phyloP scores from a whole-genome alignment of 2,329 filamentous ascomycete species.

The Fulvia fulva region DNA sequence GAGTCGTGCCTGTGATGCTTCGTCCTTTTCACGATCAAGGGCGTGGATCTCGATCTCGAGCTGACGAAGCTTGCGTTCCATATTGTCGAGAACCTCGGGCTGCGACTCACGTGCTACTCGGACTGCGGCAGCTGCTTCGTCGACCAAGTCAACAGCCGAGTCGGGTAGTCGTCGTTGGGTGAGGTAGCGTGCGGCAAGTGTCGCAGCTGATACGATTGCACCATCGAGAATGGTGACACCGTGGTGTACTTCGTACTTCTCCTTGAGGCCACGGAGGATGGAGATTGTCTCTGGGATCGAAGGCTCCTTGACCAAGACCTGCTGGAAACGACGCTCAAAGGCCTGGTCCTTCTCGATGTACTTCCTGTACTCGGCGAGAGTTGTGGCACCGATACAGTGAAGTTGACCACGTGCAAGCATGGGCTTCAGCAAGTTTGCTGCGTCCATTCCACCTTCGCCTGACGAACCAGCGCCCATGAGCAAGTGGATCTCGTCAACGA shows the following conservation, averaged over 20 bases:
- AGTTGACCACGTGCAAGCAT: constrained; percentile 96
- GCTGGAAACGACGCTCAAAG: constrained; percentile 97
- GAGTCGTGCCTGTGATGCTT: constrained; percentile 81
- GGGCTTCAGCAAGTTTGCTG: constrained; percentile 93
- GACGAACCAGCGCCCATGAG: constrained; percentile 95
- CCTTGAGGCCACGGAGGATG: constrained; percentile 96
- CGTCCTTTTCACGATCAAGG: constrained; percentile 87
- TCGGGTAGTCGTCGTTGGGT: constrained; percentile 88
- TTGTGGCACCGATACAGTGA: constrained; percentile 97
- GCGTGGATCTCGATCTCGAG: constrained; percentile 97
- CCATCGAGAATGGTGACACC: constrained; percentile 94
- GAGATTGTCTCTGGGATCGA: constrained; percentile 85
- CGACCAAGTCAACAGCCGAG: constrained; percentile 92
- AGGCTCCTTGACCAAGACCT: constrained; percentile 95
- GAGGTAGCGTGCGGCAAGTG: constrained; percentile 85
- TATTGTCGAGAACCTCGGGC: constrained; percentile 88
- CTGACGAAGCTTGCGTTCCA: constrained; percentile 85
- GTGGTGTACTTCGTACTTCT: constrained; percentile 97
- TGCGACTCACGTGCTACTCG: constrained; percentile 93
- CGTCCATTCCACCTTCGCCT: constrained; percentile 97
- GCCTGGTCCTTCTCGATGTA: constrained; percentile 99
- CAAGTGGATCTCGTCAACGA: constrained; percentile 97
- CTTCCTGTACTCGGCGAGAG: constrained; percentile 91
- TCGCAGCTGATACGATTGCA: constrained; percentile 88
- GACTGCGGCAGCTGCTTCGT: constrained; percentile 95